Base-by-base conservation (phyloP, 2,329 filamentous ascomycete species). In the Colletotrichum lindemuthianum region DNA sequence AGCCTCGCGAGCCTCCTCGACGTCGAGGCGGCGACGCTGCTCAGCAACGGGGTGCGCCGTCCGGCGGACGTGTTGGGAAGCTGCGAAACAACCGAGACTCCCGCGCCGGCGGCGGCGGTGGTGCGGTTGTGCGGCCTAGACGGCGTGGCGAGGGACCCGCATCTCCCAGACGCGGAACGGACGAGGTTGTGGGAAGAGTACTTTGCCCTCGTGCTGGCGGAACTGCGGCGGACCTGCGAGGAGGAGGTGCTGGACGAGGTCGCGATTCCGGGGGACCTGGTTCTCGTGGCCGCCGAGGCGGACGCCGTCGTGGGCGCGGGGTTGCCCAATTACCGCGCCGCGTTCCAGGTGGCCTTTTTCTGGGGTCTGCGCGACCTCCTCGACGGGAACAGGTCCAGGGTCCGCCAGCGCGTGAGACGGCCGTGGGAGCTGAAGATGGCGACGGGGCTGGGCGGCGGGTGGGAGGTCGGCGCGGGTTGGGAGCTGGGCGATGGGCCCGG, bases 401-500 rank as follows among this genome's bases (percentile, higher is more conserved):
- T 24, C 24, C 24, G 24, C 24, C 24, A 24, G 24, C 24, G 24
- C 24, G 24, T 24, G 37, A 37, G 52, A 16, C 15, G 7, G n/a
- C 41, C 41, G 33, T 13, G n/a, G 41, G 52, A 55, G 40, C 11
- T 45, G 13, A 55, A 24, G 51, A 7, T n/a, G 32, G 16, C 37
- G 32, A 24, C 36, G n/a, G 52, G 52, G 6, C 8, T 55, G 10
- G 52, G 33, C 10, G n/a, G 13, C 15, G 32, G 32, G 7, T 55
- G 52, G 52, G 52, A 55, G 52, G 52, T 55, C n/a, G 52, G 41
- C 33, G 52, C 41, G 15, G 52, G 52, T 10, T 55, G 52, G 52
- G 33, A 37, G 8, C 8, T 13, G 3, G 52, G 52, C 11, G 52
- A 55, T 6, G 34, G 7, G 39, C 39, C 43, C 33, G 52, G 47